Percentiles rank a stretch among this genome's conserved stretches.
phyloP scores from a whole-genome alignment of 2,329 filamentous ascomycete genomes.

The Pyricularia pennisetigena region DNA sequence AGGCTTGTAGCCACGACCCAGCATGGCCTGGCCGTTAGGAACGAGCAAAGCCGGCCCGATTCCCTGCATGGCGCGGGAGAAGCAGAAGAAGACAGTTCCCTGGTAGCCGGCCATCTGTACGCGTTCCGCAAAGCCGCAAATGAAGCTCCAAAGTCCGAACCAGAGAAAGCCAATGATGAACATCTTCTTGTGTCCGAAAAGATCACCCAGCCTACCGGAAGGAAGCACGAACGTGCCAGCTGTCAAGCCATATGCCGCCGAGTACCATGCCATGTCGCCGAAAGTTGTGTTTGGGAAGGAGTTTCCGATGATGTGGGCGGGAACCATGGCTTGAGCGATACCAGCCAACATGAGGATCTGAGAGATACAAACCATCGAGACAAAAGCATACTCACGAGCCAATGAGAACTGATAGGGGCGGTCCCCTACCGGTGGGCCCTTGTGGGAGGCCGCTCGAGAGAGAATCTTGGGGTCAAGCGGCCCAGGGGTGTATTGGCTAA shows the following conservation, averaged over 20 bases:
- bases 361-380: constrained; percentile 27
- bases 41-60: constrained; percentile 53
- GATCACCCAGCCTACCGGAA: constrained; percentile 44
- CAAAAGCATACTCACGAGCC: constrained; percentile 23
- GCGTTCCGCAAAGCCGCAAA: constrained; percentile 30
- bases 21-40: constrained; percentile 54
- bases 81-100: constrained; percentile 16
- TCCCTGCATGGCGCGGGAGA: constrained; percentile 16
- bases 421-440: too few species aligned
- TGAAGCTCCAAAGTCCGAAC: constrained; percentile 42
- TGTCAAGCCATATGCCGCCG: constrained; percentile 46
- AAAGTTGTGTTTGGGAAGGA: constrained; percentile 32
- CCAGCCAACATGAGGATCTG: constrained; percentile 37
- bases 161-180: constrained; percentile 44
- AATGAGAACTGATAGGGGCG: constrained; percentile 15
- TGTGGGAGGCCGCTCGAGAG: neutral
- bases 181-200: constrained; percentile 46
- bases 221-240: constrained; percentile 48
- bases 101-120: constrained; percentile 9
- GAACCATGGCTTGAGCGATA: constrained; percentile 36
- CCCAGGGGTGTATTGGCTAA: constrained; percentile 6
- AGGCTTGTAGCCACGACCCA: constrained; percentile 46
- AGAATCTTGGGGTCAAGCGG: neutral
- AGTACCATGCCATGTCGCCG: constrained; percentile 42
- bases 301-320: constrained; percentile 35